Base-by-base conservation (phyloP, 257 asterid genomes). In the Solanum stenotomum region DNA sequence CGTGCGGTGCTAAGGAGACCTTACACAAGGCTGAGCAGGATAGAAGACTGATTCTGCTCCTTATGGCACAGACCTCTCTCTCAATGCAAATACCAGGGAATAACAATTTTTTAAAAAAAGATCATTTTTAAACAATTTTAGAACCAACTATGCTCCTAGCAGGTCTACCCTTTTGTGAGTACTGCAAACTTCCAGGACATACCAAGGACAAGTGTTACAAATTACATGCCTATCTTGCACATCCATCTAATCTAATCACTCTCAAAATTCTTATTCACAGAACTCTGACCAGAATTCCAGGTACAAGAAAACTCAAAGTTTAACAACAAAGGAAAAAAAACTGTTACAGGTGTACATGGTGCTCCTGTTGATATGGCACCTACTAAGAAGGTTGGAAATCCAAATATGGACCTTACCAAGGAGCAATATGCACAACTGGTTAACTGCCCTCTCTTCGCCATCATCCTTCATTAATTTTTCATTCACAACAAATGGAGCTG, bases 91-190 rank as follows among this genome's bases (percentile, higher is more conserved):
- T 22, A 13, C 27, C 6, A 61, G 13, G 14, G 68, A 61, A 61
- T 61, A 8, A 61, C 27, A 18, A 6, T 20, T 52, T 52, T 13
- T 1, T 0, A 0, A 0, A 46, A 46, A 46, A 13, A 13, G 1
- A 3, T 3, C 15, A 0, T 13, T 46, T 46, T 13, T 6, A 16
- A 56, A 20, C 25, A 61, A 22, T 61, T 61, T 61, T 22, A 61
- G 29, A 61, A 61, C 68, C 68, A 61, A 61, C 27, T 61, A 61
- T 20, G 67, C 67, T 59, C 12, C 67, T 20, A 59, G 67, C n/a
- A 52, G 63, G 63, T 52, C n/a, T 52, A 52, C 10, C n/a, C 3
- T 61, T 7, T 3, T 72, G 15, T 8, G 23, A 33, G 10, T 34
- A 16, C 15, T 72, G 7, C 25, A 33, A 72, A 15, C 11, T 10